Conservation (phyloP, 768 basidiomycete species). For the Mycena rosella region DNA sequence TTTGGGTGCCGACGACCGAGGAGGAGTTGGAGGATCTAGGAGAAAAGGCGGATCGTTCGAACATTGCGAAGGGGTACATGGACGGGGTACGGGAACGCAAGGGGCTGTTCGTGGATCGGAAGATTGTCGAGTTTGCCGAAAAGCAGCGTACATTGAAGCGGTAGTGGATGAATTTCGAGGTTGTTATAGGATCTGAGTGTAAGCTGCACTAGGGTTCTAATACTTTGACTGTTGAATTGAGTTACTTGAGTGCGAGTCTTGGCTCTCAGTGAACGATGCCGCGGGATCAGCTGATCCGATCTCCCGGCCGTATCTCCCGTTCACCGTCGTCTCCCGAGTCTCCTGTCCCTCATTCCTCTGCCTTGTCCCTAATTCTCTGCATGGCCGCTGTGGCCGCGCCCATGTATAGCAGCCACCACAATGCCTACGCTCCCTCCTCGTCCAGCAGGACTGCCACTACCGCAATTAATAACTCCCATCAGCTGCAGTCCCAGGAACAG, state of each 20-base stretch:
- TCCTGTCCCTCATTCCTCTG: conserved; percentile 15
- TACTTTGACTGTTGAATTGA: no score
- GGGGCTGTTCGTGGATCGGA: conserved; percentile 95
- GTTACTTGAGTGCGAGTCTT: no score
- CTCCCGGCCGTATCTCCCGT: background rate
- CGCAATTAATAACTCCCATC: conserved; percentile 19
- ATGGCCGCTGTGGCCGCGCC: conserved; percentile 38
- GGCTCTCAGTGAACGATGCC: no score
- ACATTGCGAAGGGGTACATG: conserved; percentile 95
- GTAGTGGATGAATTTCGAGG: conserved; percentile 46
- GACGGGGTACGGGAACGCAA: conserved; percentile 92
- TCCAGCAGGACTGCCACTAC: conserved; percentile 21
- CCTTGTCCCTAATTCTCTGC: conserved; percentile 16
- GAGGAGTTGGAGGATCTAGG: conserved; percentile 98
- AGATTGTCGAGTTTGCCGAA: conserved; percentile 96
- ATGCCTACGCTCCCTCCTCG: conserved; percentile 29
- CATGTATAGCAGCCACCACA: conserved; percentile 31
- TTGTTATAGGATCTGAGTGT: no score
- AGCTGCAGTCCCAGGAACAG: conserved; percentile 44
- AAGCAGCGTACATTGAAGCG: conserved; percentile 92
- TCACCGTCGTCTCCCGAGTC: background rate
- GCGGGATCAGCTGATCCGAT: background rate
- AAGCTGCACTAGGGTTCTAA: no score
- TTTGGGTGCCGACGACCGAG: conserved; percentile 98
- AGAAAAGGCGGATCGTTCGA: conserved; percentile 93